These are phyloP conservation scores for Globisporangium heterothallicum DNA, from an alignment of 352 stramenopile genomes.

Conservation along the genomic window DNA sequence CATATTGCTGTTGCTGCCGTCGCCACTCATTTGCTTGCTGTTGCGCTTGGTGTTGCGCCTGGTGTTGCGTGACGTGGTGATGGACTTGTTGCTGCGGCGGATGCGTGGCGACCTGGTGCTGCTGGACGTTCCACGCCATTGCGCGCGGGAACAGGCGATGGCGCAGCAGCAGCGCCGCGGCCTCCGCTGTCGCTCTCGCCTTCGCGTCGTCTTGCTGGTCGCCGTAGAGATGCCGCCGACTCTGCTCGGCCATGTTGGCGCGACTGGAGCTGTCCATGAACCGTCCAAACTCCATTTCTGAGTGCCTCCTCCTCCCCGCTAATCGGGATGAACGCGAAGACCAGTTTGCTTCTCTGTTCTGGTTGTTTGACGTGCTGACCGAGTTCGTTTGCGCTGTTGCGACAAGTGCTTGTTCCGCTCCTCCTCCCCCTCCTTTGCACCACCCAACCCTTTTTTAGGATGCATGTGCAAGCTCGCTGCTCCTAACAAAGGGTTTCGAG, in stretches of 20 bases:
- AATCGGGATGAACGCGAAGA: background rate
- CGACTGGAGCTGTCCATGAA: background rate
- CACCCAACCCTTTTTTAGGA: background rate
- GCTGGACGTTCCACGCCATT: constrained; percentile 54
- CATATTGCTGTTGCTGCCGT: too few relatives aligned
- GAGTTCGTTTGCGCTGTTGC: background rate
- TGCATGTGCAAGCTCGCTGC: background rate
- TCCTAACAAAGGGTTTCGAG: background rate
- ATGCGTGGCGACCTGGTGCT: constrained; percentile 8
- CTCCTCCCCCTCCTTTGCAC: background rate
- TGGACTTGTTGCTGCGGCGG: constrained; percentile 1
- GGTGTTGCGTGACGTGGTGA: background rate
- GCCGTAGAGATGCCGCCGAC: constrained; percentile 7
- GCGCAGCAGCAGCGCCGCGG: constrained; percentile 32
- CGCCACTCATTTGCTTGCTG: background rate
- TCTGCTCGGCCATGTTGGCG: constrained; percentile 9
- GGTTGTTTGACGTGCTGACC: background rate
- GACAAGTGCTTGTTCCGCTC: background rate
- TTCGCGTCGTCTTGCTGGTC: constrained; percentile 9
- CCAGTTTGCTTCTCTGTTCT: background rate
- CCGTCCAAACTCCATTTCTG: constrained; percentile 1
- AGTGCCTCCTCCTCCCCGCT: background rate
- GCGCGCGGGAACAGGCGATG: constrained; percentile 57
- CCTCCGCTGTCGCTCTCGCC: too few relatives aligned
- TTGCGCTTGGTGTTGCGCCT: background rate